A percentile compares a stretch with the other conserved stretches of the same genome.
phyloP scores from a whole-genome alignment of 768 basidiomycete genomes.

The Amanita molliuscula region DNA sequence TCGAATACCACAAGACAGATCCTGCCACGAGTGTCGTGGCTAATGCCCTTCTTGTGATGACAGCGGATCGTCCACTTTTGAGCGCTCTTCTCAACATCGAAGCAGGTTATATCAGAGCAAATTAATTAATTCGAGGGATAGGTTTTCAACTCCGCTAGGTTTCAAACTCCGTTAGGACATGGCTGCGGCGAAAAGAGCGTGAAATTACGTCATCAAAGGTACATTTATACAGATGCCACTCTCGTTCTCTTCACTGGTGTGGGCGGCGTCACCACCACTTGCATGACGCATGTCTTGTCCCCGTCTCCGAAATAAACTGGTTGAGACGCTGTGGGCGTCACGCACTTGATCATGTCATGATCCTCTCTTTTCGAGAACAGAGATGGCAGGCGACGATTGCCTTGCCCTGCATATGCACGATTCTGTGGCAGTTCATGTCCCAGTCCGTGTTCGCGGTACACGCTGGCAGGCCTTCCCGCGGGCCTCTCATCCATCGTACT shows the following conservation, averaged over 20 bases:
- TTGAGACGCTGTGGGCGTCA: conserved; percentile 13
- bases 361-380: neutral
- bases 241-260: conserved; percentile 17
- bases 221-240: conserved; percentile 5
- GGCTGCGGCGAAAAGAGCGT: conserved; percentile 9
- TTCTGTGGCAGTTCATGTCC: conserved; percentile 4
- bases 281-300: conserved; percentile 12
- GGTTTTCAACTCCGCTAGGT: too few relatives aligned
- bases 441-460: neutral
- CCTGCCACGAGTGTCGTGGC: conserved; percentile 24
- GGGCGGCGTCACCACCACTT: conserved; percentile 22
- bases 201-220: conserved; percentile 10
- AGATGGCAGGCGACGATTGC: neutral
- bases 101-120: too few relatives aligned
- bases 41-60: conserved; percentile 12
- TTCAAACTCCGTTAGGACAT: too few relatives aligned
- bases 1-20: conserved; percentile 28
- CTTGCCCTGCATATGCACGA: neutral
- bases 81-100: neutral
- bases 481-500: neutral
- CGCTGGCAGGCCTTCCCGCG: neutral
- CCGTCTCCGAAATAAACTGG: conserved; percentile 18
- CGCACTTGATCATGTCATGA: neutral
- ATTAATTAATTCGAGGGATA: too few relatives aligned
- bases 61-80: conserved; percentile 10